Percentiles rank a stretch among this genome's conserved stretches.
Conservation (phyloP, 352 stramenopile species). For the Phytophthora multivora region DNA sequence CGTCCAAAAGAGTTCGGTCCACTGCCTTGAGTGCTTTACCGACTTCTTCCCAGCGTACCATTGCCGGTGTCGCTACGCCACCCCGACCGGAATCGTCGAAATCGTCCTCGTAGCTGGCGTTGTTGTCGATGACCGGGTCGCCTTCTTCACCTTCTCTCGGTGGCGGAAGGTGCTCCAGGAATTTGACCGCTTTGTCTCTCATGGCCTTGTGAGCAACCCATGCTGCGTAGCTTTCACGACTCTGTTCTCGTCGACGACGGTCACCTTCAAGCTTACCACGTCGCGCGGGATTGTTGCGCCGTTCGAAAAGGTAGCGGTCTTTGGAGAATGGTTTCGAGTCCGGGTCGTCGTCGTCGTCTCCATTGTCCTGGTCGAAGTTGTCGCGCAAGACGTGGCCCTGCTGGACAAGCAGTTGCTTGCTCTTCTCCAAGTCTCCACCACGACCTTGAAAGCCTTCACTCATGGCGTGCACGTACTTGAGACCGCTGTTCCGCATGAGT, state of each 20-base stretch:
- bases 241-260: constrained; percentile 58
- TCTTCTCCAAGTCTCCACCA: constrained; percentile 84
- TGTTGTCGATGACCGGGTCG: constrained; percentile 27
- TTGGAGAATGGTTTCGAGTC: constrained; percentile 58
- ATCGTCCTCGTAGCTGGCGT: constrained; percentile 31
- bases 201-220: constrained; percentile 86
- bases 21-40: constrained; percentile 90
- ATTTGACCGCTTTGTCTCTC: constrained; percentile 77
- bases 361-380: constrained; percentile 70
- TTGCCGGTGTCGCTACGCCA: constrained; percentile 29
- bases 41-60: constrained; percentile 77
- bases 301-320: constrained; percentile 79
- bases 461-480: constrained; percentile 89
- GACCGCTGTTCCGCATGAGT: constrained; percentile 71
- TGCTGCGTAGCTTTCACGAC: constrained; percentile 70
- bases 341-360: constrained; percentile 36
- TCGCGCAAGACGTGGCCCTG: constrained; percentile 75
- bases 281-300: constrained; percentile 58
- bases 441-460: constrained; percentile 85
- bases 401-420: constrained; percentile 72
- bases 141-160: constrained; percentile 37
- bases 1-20: constrained; percentile 78
- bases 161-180: constrained; percentile 65
- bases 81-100: constrained; percentile 33
- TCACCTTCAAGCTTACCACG: constrained; percentile 56